A percentile compares a stretch with the other conserved stretches of the same genome.
Conservation (phyloP, 2,329 filamentous ascomycete genomes). For the Anthostomella pinea region DNA sequence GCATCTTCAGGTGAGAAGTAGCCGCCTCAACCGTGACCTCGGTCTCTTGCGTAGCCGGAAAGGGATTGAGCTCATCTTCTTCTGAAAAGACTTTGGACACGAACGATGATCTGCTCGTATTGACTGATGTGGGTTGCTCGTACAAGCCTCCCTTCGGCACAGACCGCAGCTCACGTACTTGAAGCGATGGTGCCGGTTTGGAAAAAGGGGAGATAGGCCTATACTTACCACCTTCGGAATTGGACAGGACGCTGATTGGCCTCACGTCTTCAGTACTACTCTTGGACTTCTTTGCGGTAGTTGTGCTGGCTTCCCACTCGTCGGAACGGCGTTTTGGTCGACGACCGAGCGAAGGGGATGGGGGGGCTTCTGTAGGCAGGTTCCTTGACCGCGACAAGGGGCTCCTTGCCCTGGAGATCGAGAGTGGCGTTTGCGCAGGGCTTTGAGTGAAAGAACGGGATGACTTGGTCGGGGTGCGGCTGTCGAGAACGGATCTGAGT, state of each 20-base stretch:
- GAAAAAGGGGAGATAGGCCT: slow-evolving; percentile 20
- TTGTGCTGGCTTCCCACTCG: slow-evolving; percentile 15
- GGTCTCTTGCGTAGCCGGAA: slow-evolving; percentile 26
- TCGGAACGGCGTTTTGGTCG: slow-evolving; percentile 25
- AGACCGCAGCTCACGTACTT: slow-evolving; percentile 3
- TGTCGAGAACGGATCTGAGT: slow-evolving; percentile 22
- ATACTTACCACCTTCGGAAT: slow-evolving; percentile 22
- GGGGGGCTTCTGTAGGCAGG: slow-evolving; percentile 10
- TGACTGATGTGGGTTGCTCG: slow-evolving; percentile 25
- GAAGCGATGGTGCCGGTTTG: slow-evolving; percentile 9
- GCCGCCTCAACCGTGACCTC: slow-evolving; percentile 35
- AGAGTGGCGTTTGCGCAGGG: slow-evolving; percentile 6
- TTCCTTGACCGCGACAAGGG: slow-evolving; percentile 1
- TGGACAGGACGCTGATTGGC: slow-evolving; percentile 20
- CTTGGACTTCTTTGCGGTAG: slow-evolving; percentile 21
- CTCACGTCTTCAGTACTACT: slow-evolving; percentile 10
- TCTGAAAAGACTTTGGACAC: slow-evolving; percentile 35
- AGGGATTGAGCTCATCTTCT: slow-evolving; percentile 14
- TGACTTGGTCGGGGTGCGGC: slow-evolving; percentile 12
- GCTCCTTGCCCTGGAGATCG: slow-evolving; percentile 2
- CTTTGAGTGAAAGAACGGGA: too few species aligned
- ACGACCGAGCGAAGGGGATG: slow-evolving; percentile 13
- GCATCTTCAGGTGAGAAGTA: slow-evolving; percentile 22
- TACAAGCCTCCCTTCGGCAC: slow-evolving; percentile 10
- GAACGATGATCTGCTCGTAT: slow-evolving; percentile 33